Evolutionary conservation across 176 grass and related monocot species (phyloP).

Genomic region (Cymbopogon citratus): DNA sequence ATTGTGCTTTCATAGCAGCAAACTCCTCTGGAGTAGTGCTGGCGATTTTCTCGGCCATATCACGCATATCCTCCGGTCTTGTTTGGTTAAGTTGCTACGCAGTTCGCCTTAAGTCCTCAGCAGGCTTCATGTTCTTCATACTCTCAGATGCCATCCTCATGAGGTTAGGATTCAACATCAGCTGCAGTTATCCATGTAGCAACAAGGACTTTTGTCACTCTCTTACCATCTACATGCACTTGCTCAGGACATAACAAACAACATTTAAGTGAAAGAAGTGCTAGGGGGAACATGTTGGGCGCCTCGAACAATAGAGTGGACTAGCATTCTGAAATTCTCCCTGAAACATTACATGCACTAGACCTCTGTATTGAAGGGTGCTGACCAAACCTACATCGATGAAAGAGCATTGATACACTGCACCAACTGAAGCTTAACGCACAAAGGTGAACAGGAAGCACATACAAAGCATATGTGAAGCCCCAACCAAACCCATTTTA

Average conservation of each 20-base stretch:
- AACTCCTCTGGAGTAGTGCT: no score
- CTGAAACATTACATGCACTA: background rate
- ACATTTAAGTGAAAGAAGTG: background rate
- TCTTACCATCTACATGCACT: background rate
- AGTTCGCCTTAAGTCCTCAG: no score
- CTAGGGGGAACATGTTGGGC: background rate
- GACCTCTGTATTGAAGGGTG: background rate
- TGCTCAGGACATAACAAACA: background rate
- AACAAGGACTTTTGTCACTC: background rate
- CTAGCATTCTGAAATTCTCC: background rate
- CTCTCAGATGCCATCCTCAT: slow-evolving; percentile 77
- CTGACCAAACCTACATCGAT: background rate
- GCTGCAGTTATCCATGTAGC: slow-evolving; percentile 38
- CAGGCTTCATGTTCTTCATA: slow-evolving; percentile 64
- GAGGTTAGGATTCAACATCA: slow-evolving; percentile 91
- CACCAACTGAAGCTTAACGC: background rate
- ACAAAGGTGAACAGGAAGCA: background rate
- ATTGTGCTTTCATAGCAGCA: no score
- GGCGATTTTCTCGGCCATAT: no score
- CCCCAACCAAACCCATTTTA: background rate
- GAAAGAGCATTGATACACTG: background rate
- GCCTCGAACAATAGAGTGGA: background rate
- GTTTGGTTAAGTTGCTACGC: no score
- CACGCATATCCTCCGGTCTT: no score
- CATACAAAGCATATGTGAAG: background rate